Evolutionary conservation across 495 filamentous ascomycete species (phyloP).

Genomic region (Usnea hakonensis): DNA sequence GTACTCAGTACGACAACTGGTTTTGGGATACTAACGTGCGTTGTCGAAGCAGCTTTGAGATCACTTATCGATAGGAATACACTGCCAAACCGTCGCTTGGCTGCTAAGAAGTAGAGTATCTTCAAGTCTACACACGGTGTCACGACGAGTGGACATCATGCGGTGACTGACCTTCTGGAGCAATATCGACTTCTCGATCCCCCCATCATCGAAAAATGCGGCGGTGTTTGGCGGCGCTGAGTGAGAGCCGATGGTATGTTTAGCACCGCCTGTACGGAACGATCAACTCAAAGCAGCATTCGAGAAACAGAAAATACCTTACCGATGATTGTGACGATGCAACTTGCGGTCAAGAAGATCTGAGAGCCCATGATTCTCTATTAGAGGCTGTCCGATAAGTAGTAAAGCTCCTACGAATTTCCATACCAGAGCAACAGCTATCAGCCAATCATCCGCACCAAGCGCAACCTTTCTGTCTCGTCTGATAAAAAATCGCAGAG

Average conservation of each 20-base stretch:
- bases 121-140: background rate
- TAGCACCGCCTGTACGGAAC: background rate
- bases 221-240: conserved; percentile 1
- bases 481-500: conserved; percentile 3
- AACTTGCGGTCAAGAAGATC: background rate
- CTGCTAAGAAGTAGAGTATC: background rate
- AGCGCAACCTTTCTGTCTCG: background rate
- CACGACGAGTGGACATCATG: background rate
- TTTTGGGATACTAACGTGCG: background rate
- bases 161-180: background rate
- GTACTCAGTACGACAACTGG: background rate
- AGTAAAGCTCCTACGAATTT: background rate
- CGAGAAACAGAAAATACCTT: background rate
- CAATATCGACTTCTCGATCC: background rate
- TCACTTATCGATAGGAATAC: background rate
- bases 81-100: background rate
- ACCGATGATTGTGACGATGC: conserved; percentile 1
- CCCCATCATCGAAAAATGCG: background rate
- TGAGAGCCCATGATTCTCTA: background rate
- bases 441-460: conserved; percentile 10
- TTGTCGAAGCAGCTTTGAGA: background rate
- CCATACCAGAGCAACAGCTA: conserved; percentile 6
- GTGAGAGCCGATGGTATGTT: conserved; percentile 2
- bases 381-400: background rate
- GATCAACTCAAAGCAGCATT: background rate